phyloP scores from a whole-genome alignment of 1,139 yeast species.

The Saccharomycopsis crataegensis region DNA sequence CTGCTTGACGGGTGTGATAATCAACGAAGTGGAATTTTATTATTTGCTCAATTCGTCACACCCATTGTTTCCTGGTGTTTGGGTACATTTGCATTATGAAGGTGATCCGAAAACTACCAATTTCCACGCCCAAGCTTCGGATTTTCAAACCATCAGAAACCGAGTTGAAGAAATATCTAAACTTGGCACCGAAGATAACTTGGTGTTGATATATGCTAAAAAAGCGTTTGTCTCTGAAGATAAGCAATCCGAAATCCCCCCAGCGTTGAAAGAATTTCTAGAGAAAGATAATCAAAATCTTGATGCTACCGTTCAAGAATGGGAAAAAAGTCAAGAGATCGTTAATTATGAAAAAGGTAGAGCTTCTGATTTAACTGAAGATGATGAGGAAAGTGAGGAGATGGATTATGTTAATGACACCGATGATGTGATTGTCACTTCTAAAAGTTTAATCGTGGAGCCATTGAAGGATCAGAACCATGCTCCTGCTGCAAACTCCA shows the following conservation, averaged over 20 bases:
- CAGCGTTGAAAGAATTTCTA: slow-evolving; percentile 21
- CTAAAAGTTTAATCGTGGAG: too few relatives aligned
- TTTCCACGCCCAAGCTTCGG: slow-evolving; percentile 5
- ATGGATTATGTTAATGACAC: too few relatives aligned
- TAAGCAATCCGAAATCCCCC: slow-evolving; percentile 1
- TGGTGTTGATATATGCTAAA: slow-evolving; percentile 8
- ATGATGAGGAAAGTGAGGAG: too few relatives aligned
- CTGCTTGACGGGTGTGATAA: slow-evolving; percentile 25
- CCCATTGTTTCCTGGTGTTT: not conserved
- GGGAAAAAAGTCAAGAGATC: too few relatives aligned
- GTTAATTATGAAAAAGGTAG: too few relatives aligned
- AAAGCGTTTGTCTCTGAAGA: not conserved
- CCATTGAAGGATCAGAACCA: too few relatives aligned
- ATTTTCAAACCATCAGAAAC: not conserved
- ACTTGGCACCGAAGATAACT: not conserved
- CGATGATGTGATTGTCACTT: too few relatives aligned
- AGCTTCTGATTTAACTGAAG: too few relatives aligned
- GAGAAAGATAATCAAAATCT: not conserved
- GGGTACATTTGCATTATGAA: slow-evolving; percentile 12
- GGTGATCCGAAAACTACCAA: slow-evolving; percentile 8
- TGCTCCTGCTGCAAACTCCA: too few relatives aligned
- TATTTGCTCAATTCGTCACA: slow-evolving; percentile 18
- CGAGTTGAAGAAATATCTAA: not conserved
- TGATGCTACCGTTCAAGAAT: too few relatives aligned
- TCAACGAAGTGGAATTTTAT: slow-evolving; percentile 26